Evolutionary conservation across 2,329 filamentous ascomycete genomes (phyloP).

Genomic region (Xenoacremonium recifei): DNA sequence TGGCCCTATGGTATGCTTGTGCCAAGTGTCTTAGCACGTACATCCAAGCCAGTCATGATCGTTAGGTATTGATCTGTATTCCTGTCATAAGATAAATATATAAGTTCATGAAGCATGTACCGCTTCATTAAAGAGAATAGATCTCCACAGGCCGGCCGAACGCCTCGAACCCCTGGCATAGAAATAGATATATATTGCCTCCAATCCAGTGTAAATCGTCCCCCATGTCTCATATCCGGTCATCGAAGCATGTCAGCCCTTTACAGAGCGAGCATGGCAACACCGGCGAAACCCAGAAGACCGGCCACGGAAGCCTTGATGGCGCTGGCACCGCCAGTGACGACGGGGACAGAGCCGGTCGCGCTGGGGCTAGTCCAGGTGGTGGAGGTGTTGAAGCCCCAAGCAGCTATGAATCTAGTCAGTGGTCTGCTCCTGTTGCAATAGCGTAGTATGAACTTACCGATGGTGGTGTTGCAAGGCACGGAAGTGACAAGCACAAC

Average conservation of each 20-base stretch:
- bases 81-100: slow-evolving; percentile 29
- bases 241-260: neutral
- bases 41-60: too few relatives aligned
- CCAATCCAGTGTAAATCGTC: neutral
- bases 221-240: neutral
- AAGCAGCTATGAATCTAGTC: slow-evolving; percentile 1
- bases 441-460: too few relatives aligned
- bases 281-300: slow-evolving; percentile 21
- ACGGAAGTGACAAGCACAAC: neutral
- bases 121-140: slow-evolving; percentile 20
- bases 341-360: neutral
- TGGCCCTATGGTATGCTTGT: too few relatives aligned
- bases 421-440: neutral
- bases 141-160: slow-evolving; percentile 19
- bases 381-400: slow-evolving; percentile 1
- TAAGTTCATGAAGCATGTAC: slow-evolving; percentile 21
- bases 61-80: too few relatives aligned
- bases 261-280: slow-evolving; percentile 22
- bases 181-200: too few relatives aligned
- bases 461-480: too few relatives aligned
- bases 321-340: slow-evolving; percentile 16
- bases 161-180: neutral
- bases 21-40: too few relatives aligned
- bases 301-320: slow-evolving; percentile 17
- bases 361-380: slow-evolving; percentile 7